Base-by-base conservation (phyloP, 495 filamentous ascomycete genomes). In the Lasiosphaeria hispida region DNA sequence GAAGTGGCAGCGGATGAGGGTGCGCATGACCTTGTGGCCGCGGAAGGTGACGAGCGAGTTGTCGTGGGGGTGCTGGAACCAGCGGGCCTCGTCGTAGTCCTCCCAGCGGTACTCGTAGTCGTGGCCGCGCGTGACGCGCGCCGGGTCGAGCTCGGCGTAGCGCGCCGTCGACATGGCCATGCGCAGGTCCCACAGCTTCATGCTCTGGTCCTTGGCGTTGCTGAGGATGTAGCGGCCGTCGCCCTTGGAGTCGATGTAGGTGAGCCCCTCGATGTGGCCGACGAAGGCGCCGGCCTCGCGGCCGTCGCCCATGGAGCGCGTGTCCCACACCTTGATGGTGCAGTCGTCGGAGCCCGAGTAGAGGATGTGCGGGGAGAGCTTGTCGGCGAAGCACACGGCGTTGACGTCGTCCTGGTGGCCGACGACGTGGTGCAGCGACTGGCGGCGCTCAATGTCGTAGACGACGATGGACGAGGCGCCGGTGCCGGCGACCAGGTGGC, bases 161-260 rank as follows among this genome's bases (percentile, higher is more conserved):
- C 80, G 79, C 17, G 83, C 78, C 15, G 85, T 86, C 17, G 83
- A 84, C 81, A 90, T 88, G 81, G 89, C 90, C 75, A 77, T 83
- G 63, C 95, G 80, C 45, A 98, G 74, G 74, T 98, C 94, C 94
- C 94, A 98, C 4, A 98, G 80, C 74, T 97, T 98, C 87, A 96
- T 96, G 35, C 85, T 89, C 70, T 98, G 94, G 64, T 98, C 94
- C 65, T 98, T 98, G 56, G 83, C 89, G 60, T 98, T 98, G 58
- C 89, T 93, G 7, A 98, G 80, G 8, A 97, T 86, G 66, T 96
- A 98, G 41, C 94, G 82, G 8, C 94, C 94, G 67, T 98, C 94
- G 48, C 92, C 92, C 73, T 97, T 98, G 73, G 87, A 92, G 72
- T 97, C 93, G 54, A 98, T 87, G 64, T 96, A 97, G 0, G 94